Base-by-base conservation (phyloP, 345 rosid genomes). In the Nasturtium officinale region DNA sequence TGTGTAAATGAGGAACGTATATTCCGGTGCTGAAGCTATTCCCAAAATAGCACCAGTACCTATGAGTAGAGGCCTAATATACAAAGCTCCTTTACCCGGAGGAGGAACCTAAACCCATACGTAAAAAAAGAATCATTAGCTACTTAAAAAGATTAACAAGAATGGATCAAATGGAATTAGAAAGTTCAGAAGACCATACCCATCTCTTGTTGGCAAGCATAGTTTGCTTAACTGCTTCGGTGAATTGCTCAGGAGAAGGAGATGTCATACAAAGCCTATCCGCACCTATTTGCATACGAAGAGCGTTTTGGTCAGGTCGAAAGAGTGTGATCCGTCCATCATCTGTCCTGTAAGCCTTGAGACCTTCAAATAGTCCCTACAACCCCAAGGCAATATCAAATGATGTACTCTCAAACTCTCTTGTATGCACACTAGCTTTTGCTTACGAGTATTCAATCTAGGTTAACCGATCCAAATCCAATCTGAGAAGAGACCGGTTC, bases 11-110 rank as follows among this genome's bases (percentile, higher is more conserved):
- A 87, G 76, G 52, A 89, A 82, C 0, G 82, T 83, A 64, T 73
- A 85, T 5, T 87, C 86, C 7, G 88, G 82, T 11, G 90, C 80
- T 16, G 91, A 84, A 21, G 78, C 85, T 6, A 87, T 3, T 10
- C 91, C 86, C 35, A 87, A 78, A 11, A 75, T 4, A 32, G 82
- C 47, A 28, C 95, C 82, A 43, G 64, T 85, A 23, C 90, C 95
- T 75, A 87, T 69, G 11, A 87, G 86, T 72, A 89, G 20, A 33
- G 90, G 95, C 81, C 95, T 85, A 2, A 87, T 43, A 69, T 89
- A 89, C 62, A 89, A 29, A 15, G 95, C 42, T 29, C 91, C 95
- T 76, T 79, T 87, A 58, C 88, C 90, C 0, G 65, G 63, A 17
- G 91, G 91, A 50, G 95, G 95, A 18, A 89, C 85, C 94, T 83